Percentiles rank a stretch among this genome's conserved stretches.
Conservation (phyloP, 2,329 filamentous ascomycete species). For the Didymella pinodella region DNA sequence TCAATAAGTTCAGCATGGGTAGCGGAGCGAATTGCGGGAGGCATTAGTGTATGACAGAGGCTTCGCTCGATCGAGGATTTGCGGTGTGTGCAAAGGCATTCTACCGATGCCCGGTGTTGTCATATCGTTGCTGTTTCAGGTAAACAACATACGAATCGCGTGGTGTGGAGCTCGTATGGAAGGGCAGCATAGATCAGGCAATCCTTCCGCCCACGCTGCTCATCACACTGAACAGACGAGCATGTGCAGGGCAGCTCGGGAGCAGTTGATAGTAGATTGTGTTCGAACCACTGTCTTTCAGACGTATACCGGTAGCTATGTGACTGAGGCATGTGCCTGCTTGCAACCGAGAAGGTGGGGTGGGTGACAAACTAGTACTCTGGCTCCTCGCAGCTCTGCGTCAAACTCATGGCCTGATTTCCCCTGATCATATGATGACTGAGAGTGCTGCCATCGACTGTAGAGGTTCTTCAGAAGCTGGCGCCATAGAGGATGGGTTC, state of each 20-base stretch:
- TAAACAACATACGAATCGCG: neutral
- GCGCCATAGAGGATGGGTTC: no score
- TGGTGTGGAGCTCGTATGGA: constrained; percentile 14
- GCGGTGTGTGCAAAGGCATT: neutral
- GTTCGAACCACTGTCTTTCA: neutral
- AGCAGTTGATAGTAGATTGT: neutral
- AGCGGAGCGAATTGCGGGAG: constrained; percentile 28
- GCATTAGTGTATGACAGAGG: constrained; percentile 21
- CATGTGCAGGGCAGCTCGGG: neutral
- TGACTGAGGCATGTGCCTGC: neutral
- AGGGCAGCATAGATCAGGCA: constrained; percentile 11
- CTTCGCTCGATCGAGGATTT: constrained; percentile 21
- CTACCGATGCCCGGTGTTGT: constrained; percentile 17
- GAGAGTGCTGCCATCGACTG: neutral
- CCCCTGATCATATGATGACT: neutral
- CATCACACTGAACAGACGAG: neutral
- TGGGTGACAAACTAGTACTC: neutral
- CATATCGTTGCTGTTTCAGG: constrained; percentile 11
- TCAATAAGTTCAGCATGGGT: constrained; percentile 23
- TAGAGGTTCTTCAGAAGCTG: neutral
- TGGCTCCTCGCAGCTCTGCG: no score
- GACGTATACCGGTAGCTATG: neutral
- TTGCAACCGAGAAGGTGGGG: neutral
- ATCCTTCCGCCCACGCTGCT: constrained; percentile 33
- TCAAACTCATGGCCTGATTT: neutral